Base-by-base conservation (phyloP, 768 basidiomycete species). In the Phanerochaete carnosa region DNA sequence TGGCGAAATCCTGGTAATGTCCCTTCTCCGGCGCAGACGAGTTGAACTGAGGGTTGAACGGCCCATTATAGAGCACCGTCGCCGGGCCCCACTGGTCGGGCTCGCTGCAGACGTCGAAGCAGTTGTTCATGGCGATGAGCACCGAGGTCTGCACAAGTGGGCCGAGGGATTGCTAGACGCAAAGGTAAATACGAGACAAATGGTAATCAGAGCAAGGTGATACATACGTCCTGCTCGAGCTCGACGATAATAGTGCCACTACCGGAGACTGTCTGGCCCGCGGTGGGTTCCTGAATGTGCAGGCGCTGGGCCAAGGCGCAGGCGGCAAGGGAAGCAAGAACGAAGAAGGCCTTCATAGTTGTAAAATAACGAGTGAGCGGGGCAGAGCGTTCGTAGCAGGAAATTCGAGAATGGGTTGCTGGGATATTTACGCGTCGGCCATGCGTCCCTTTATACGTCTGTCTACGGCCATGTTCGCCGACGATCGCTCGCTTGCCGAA, bases 1-100 rank as follows among this genome's bases (percentile, higher is more conserved):
- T 72, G 3, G 76, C 75, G 59, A 80, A 79, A 63, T 81, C 81
- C 59, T 83, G 69, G 66, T 80, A 75, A 13, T 79, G 80, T 19
- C 73, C 75, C 55, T 73, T 70, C 47, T 26, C 37, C 2, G 67
- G 65, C 26, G 67, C 61, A 1, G 43, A 7, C 12, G 72, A 62
- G 22, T 76, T 66, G 59, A 63, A 69, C 59, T 76, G 63, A 0
- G 83, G 82, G 26, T 68, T 63, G 59, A 74, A 83, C 11, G 68
- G 68, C 19, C 82, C 83, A 45, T 75, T 77, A 68, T 80, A 83
- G 49, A 84, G 69, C n/a, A 83, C 74, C 11, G 55, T 64, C 5
- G 80, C 81, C 64, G 82, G 60, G 68, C 57, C 6, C 70, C 70
- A 1, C 59, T 46, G 8, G 69, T 69, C 7, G 70, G 32, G 16